Evolutionary conservation across 768 basidiomycete species (phyloP).

Genomic region (Lactifluus volemus): DNA sequence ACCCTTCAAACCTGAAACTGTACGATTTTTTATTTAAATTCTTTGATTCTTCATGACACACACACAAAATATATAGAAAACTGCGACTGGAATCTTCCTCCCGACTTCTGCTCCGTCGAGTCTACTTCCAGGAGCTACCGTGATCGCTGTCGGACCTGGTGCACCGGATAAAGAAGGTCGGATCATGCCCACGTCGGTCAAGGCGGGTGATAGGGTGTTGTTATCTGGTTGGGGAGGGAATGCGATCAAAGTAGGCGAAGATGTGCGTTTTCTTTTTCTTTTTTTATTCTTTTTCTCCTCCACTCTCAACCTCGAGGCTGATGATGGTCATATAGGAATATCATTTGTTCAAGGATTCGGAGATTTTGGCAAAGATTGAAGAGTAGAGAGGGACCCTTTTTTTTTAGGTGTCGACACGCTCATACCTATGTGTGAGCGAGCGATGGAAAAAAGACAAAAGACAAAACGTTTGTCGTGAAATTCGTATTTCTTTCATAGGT

Average conservation of each 20-base stretch:
- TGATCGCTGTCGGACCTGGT: slow-evolving; percentile 92
- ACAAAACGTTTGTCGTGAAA: slow-evolving; percentile 4
- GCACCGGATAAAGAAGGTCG: slow-evolving; percentile 82
- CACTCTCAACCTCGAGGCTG: neutral
- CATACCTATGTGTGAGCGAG: neutral
- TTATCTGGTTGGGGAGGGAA: slow-evolving; percentile 96
- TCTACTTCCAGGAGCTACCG: slow-evolving; percentile 95
- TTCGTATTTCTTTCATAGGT: neutral
- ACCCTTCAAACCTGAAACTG: slow-evolving; percentile 93
- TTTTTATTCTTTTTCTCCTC: neutral
- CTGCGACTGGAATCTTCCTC: slow-evolving; percentile 91
- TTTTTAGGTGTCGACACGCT: no score
- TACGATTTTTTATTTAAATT: slow-evolving; percentile 34
- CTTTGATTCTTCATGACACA: neutral
- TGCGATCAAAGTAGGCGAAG: slow-evolving; percentile 92
- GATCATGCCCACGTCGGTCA: slow-evolving; percentile 65
- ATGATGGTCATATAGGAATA: slow-evolving; percentile 59
- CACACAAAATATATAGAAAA: slow-evolving; percentile 57
- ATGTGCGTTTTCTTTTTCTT: slow-evolving; percentile 45
- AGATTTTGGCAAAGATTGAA: slow-evolving; percentile 93
- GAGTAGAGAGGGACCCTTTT: slow-evolving; percentile 42
- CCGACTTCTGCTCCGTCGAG: slow-evolving; percentile 79
- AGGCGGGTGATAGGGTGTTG: slow-evolving; percentile 86
- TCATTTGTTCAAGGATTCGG: slow-evolving; percentile 87
- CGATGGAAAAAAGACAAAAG: neutral